Conservation (phyloP, 768 basidiomycete species). For the Tricholoma terreum region DNA sequence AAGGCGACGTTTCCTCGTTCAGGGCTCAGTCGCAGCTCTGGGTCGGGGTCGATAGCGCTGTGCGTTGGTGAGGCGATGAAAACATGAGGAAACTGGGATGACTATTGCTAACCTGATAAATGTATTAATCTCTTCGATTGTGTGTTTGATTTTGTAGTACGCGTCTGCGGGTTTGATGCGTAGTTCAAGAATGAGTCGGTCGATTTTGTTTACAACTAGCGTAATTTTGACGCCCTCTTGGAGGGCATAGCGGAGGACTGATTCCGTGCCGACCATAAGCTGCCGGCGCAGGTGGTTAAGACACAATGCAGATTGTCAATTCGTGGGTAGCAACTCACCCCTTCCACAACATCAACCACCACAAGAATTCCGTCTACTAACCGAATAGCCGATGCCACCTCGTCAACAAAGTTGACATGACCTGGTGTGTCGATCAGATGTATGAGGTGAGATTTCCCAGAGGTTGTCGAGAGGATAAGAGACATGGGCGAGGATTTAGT, state of each 20-base stretch:
- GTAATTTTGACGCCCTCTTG: constrained; percentile 89
- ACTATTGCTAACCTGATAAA: constrained; percentile 72
- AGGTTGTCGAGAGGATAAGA: constrained; percentile 76
- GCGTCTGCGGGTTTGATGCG: constrained; percentile 95
- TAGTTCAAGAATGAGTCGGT: constrained; percentile 93
- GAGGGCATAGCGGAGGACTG: constrained; percentile 82
- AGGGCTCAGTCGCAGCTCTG: constrained; percentile 84
- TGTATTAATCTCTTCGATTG: constrained; percentile 96
- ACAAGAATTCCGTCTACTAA: constrained; percentile 88
- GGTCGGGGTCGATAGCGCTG: constrained; percentile 84
- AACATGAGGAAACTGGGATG: background rate
- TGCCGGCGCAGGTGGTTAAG: constrained; percentile 23
- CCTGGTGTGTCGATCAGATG: constrained; percentile 97
- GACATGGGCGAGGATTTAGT: constrained; percentile 98
- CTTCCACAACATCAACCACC: constrained; percentile 98
- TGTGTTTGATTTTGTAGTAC: constrained; percentile 98
- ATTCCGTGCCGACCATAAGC: constrained; percentile 93
- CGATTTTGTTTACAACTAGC: constrained; percentile 96
- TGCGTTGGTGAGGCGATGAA: constrained; percentile 4
- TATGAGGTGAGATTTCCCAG: constrained; percentile 89
- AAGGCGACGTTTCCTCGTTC: constrained; percentile 97
- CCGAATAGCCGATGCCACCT: constrained; percentile 85
- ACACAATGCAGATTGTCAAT: background rate
- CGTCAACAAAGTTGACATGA: constrained; percentile 98
- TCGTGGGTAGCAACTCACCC: constrained; percentile 49